Conservation (phyloP, 768 basidiomycete genomes). For the Ramaria rubella region DNA sequence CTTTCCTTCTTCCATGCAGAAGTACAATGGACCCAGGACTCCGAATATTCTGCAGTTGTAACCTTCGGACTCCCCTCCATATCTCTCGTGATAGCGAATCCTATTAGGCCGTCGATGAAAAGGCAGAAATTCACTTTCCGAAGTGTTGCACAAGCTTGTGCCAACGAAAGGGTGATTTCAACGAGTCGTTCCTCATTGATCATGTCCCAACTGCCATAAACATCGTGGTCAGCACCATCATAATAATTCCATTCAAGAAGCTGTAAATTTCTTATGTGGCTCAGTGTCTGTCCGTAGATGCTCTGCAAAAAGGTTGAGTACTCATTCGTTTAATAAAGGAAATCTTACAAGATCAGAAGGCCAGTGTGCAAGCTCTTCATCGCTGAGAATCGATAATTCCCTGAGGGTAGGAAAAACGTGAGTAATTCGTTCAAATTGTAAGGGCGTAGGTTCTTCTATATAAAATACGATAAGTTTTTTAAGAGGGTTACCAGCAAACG, state of each 20-base stretch:
- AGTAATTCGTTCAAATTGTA: background rate
- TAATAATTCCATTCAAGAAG: conserved; percentile 7
- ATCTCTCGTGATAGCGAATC: background rate
- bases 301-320: background rate
- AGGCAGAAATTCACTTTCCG: conserved; percentile 2
- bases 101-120: conserved; percentile 2
- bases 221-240: background rate
- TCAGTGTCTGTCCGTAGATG: background rate
- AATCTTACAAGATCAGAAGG: background rate
- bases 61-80: background rate
- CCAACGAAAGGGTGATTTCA: conserved; percentile 3
- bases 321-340: background rate
- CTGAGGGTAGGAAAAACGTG: background rate
- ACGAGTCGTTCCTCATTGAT: conserved; percentile 3
- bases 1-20: background rate
- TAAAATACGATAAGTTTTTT: conserved; percentile 2
- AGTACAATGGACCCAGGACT: background rate
- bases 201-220: conserved; percentile 3
- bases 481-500: conserved; percentile 5
- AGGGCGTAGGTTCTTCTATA: background rate
- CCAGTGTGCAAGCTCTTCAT: conserved; percentile 4
- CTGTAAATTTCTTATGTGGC: background rate
- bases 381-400: conserved; percentile 3
- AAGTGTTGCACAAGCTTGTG: background rate
- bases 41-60: background rate